A percentile compares a stretch with the other conserved stretches of the same genome.
phyloP scores from a whole-genome alignment of 768 basidiomycete species.

The Suillus occidentalis region DNA sequence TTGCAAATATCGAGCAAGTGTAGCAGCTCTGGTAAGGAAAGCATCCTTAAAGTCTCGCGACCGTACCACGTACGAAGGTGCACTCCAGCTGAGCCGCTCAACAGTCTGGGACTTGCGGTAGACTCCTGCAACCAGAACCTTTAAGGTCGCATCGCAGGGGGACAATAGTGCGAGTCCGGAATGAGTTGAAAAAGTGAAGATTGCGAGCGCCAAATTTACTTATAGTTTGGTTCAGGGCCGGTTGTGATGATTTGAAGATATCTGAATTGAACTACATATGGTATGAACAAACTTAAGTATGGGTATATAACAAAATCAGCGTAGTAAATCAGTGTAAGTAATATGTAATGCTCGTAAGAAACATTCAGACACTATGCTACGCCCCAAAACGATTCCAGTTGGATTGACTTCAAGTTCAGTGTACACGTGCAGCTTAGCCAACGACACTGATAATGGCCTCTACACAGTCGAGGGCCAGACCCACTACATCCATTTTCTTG shows the following conservation, averaged over 20 bases:
- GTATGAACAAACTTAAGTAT: not conserved
- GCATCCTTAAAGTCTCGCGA: slow-evolving; percentile 17
- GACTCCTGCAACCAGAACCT: slow-evolving; percentile 30
- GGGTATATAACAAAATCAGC: not conserved
- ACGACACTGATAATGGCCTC: not conserved
- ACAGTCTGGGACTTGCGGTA: slow-evolving; percentile 36
- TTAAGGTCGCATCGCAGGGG: slow-evolving; percentile 25
- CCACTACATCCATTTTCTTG: not conserved
- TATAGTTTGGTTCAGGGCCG: not conserved
- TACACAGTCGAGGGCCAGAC: not conserved
- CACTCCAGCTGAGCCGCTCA: slow-evolving; percentile 29
- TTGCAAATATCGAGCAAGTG: slow-evolving; percentile 1
- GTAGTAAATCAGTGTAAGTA: not conserved
- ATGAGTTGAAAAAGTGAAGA: slow-evolving; percentile 23
- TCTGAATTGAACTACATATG: not conserved
- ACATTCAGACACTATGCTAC: not conserved
- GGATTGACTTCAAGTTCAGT: not conserved
- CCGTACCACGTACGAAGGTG: slow-evolving; percentile 14
- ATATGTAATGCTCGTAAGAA: not conserved
- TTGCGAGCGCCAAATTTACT: not conserved
- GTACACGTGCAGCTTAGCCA: not conserved
- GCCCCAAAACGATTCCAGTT: not conserved
- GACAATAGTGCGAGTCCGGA: slow-evolving; percentile 39
- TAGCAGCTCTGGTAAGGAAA: slow-evolving; percentile 38
- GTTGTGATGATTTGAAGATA: not conserved